Conservation (phyloP, 352 stramenopile species). For the Phytophthora ramorum region DNA sequence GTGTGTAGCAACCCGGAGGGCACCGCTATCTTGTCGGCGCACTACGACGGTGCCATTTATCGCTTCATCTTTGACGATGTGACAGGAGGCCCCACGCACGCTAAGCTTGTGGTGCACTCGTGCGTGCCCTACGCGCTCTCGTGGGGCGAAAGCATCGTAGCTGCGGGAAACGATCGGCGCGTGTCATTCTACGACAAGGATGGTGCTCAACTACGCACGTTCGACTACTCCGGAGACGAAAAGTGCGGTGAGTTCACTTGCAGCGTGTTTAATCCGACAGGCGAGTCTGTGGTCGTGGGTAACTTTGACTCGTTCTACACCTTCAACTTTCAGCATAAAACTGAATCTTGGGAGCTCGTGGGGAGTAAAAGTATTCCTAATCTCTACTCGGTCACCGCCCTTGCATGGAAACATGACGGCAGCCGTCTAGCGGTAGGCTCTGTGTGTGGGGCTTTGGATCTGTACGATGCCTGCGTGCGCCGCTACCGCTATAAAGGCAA, state of each 20-base stretch:
- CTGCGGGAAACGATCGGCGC: slow-evolving; percentile 91
- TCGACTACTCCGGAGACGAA: slow-evolving; percentile 91
- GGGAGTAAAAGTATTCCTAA: slow-evolving; percentile 91
- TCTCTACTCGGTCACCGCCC: slow-evolving; percentile 92
- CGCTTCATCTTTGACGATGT: slow-evolving; percentile 93
- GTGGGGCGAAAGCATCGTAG: slow-evolving; percentile 92
- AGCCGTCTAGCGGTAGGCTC: slow-evolving; percentile 90
- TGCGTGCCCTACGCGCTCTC: slow-evolving; percentile 91
- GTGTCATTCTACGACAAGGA: slow-evolving; percentile 94
- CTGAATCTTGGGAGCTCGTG: slow-evolving; percentile 85
- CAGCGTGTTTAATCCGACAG: slow-evolving; percentile 90
- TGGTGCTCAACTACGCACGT: slow-evolving; percentile 82
- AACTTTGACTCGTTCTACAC: slow-evolving; percentile 95
- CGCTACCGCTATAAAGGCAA: slow-evolving; percentile 94
- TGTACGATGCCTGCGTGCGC: slow-evolving; percentile 93
- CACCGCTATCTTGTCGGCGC: slow-evolving; percentile 88
- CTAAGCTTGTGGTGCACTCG: slow-evolving; percentile 89
- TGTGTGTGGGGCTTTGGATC: slow-evolving; percentile 91
- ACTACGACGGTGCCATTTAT: slow-evolving; percentile 94
- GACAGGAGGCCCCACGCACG: slow-evolving; percentile 77
- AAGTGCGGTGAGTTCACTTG: slow-evolving; percentile 86
- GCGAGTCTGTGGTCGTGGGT: slow-evolving; percentile 91
- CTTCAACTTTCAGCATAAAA: slow-evolving; percentile 88
- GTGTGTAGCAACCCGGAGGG: slow-evolving; percentile 91
- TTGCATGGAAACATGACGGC: slow-evolving; percentile 93